Evolutionary conservation across 1,139 yeast genomes (phyloP).

Genomic region (Torulaspora globosa): DNA sequence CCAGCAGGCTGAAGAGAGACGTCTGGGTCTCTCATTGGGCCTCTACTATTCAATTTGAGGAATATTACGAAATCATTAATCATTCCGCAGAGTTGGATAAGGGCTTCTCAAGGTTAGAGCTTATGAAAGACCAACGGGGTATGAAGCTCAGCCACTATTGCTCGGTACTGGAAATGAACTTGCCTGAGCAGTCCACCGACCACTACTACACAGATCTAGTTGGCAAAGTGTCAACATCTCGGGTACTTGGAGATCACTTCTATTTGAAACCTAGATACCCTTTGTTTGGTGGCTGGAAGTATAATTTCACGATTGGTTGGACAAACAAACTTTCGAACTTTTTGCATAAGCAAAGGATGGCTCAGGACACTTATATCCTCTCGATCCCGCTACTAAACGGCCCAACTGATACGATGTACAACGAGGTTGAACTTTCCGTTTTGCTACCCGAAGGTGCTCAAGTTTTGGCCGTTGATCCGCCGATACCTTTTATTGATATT

Average conservation of each 20-base stretch:
- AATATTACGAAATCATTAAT: slow-evolving; percentile 77
- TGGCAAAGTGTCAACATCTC: slow-evolving; percentile 89
- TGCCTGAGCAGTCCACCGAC: slow-evolving; percentile 49
- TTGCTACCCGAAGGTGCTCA: slow-evolving; percentile 88
- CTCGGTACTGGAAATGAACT: slow-evolving; percentile 50
- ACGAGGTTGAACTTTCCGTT: slow-evolving; percentile 54
- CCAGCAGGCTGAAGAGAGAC: slow-evolving; percentile 61
- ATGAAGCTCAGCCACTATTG: slow-evolving; percentile 16
- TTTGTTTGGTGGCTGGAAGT: slow-evolving; percentile 91
- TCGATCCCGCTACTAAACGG: slow-evolving; percentile 73
- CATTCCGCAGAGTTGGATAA: slow-evolving; percentile 61
- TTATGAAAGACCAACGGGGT: slow-evolving; percentile 42
- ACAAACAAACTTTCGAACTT: slow-evolving; percentile 53
- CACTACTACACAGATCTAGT: slow-evolving; percentile 83
- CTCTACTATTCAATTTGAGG: slow-evolving; percentile 62
- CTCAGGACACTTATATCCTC: slow-evolving; percentile 54
- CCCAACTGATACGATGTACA: slow-evolving; percentile 64
- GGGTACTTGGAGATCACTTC: slow-evolving; percentile 46
- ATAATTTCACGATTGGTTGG: slow-evolving; percentile 95
- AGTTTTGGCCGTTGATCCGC: slow-evolving; percentile 54
- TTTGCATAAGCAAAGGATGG: slow-evolving; percentile 43
- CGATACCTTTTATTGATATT: slow-evolving; percentile 45
- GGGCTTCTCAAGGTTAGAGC: slow-evolving; percentile 78
- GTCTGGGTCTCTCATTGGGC: slow-evolving; percentile 84
- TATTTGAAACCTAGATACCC: slow-evolving; percentile 86